Conservation (phyloP, 106 monocot genomes). For the Phalaenopsis aphrodite region DNA sequence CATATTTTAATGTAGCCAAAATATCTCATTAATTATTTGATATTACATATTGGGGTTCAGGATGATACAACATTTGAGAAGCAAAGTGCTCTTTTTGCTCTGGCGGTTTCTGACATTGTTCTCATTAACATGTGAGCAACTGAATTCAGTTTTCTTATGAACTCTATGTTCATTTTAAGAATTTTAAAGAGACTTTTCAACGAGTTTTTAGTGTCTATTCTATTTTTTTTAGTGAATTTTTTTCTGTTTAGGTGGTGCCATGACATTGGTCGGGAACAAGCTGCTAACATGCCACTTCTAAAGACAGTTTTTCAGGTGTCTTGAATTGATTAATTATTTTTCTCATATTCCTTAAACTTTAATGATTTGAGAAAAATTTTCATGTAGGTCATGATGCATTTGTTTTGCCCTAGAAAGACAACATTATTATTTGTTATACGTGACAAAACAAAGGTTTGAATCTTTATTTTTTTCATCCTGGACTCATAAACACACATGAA, state of each 20-base stretch:
- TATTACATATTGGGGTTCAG: slow-evolving; percentile 40
- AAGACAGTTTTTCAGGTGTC: slow-evolving; percentile 20
- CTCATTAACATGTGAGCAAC: slow-evolving; percentile 73
- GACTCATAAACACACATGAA: not conserved
- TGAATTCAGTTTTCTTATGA: not conserved
- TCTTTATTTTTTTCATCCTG: not conserved
- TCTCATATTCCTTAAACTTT: not conserved
- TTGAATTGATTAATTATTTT: not conserved
- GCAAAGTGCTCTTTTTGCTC: slow-evolving; percentile 81
- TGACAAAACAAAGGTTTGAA: slow-evolving; percentile 44
- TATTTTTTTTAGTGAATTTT: not conserved
- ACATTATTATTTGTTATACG: slow-evolving; percentile 58
- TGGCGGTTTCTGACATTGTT: slow-evolving; percentile 81
- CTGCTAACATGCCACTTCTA: slow-evolving; percentile 80
- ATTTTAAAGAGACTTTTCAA: not conserved
- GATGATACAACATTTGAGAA: slow-evolving; percentile 90
- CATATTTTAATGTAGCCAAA: not conserved
- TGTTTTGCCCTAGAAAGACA: slow-evolving; percentile 49
- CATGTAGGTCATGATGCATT: slow-evolving; percentile 47
- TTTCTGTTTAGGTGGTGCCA: slow-evolving; percentile 71
- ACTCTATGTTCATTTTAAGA: not conserved
- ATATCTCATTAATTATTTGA: not conserved
- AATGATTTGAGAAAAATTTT: not conserved
- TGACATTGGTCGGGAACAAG: slow-evolving; percentile 93
- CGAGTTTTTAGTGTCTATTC: not conserved